Conservation (phyloP, 2,329 filamentous ascomycete species). For the Curvularia spicifera region DNA sequence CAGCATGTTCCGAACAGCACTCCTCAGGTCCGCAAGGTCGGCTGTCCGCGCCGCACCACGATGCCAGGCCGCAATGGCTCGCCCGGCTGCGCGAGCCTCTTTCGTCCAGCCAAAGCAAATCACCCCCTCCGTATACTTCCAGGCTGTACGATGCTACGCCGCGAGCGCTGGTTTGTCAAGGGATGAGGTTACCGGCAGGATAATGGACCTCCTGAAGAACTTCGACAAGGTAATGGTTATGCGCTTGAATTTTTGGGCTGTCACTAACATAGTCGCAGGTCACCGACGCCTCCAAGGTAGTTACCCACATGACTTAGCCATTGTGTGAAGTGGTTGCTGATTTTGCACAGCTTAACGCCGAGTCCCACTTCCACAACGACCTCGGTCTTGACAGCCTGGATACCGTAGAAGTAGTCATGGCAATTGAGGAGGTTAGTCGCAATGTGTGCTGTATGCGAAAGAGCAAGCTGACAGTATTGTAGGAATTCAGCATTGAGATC, state of each 20-base stretch:
- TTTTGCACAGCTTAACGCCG: slow-evolving; percentile 72
- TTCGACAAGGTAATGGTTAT: slow-evolving; percentile 84
- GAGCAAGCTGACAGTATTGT: slow-evolving; percentile 26
- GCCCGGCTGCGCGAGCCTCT: slow-evolving; percentile 66
- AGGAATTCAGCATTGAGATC: slow-evolving; percentile 93
- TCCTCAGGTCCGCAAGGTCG: slow-evolving; percentile 76
- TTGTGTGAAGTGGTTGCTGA: slow-evolving; percentile 28
- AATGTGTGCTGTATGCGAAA: slow-evolving; percentile 4
- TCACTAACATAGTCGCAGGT: slow-evolving; percentile 61
- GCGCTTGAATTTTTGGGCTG: slow-evolving; percentile 19
- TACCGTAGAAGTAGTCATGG: slow-evolving; percentile 99
- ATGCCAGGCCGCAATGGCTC: slow-evolving; percentile 59
- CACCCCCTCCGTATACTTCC: slow-evolving; percentile 68
- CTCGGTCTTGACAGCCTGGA: slow-evolving; percentile 96
- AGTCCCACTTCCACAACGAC: slow-evolving; percentile 94
- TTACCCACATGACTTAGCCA: slow-evolving; percentile 1
- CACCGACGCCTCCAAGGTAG: slow-evolving; percentile 64
- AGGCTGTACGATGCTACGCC: slow-evolving; percentile 83
- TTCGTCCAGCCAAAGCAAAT: slow-evolving; percentile 67
- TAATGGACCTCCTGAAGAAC: slow-evolving; percentile 89
- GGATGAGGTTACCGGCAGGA: slow-evolving; percentile 87
- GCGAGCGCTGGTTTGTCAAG: slow-evolving; percentile 78
- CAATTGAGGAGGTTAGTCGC: slow-evolving; percentile 86
- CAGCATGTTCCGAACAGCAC: slow-evolving; percentile 88
- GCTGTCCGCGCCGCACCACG: slow-evolving; percentile 52